phyloP scores from a whole-genome alignment of 1,284 basidiomycete species.

The Xerocomus tenax region DNA sequence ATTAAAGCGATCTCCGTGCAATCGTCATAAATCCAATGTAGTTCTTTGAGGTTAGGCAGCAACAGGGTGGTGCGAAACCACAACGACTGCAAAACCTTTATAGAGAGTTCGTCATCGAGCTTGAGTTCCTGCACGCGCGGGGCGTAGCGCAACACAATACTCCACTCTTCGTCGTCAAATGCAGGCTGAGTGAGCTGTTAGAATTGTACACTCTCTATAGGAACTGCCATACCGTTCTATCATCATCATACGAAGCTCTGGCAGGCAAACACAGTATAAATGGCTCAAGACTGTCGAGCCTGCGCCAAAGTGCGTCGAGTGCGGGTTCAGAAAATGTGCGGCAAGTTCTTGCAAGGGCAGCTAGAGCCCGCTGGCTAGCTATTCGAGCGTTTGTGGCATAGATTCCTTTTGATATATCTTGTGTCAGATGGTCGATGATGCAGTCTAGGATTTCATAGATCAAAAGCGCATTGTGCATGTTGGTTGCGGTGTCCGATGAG shows the following conservation, averaged over 20 bases:
- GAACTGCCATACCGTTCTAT: neutral
- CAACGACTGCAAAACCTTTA: constrained; percentile 18
- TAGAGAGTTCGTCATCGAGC: constrained; percentile 21
- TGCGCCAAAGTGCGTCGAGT: constrained; percentile 15
- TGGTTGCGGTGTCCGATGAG: neutral
- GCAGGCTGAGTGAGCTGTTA: neutral
- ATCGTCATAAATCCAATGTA: constrained; percentile 1
- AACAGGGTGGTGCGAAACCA: constrained; percentile 6
- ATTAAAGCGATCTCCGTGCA: neutral
- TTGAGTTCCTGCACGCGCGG: neutral
- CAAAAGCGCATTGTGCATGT: neutral
- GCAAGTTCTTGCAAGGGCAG: constrained; percentile 20
- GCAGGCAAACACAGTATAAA: neutral
- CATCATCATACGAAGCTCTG: neutral
- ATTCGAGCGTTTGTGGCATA: neutral
- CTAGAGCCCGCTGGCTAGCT: constrained; percentile 7
- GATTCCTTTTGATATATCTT: neutral
- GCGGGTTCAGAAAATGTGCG: constrained; percentile 16
- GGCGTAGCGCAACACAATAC: neutral
- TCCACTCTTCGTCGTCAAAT: neutral
- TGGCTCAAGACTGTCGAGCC: neutral
- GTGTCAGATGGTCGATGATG: neutral
- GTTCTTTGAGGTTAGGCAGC: constrained; percentile 14
- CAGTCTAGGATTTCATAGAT: neutral
- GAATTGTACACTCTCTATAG: too few species aligned